These are phyloP conservation scores for Panicum hallii DNA, from an alignment of 202 grass and related monocot genomes.

Conservation along the genomic window DNA sequence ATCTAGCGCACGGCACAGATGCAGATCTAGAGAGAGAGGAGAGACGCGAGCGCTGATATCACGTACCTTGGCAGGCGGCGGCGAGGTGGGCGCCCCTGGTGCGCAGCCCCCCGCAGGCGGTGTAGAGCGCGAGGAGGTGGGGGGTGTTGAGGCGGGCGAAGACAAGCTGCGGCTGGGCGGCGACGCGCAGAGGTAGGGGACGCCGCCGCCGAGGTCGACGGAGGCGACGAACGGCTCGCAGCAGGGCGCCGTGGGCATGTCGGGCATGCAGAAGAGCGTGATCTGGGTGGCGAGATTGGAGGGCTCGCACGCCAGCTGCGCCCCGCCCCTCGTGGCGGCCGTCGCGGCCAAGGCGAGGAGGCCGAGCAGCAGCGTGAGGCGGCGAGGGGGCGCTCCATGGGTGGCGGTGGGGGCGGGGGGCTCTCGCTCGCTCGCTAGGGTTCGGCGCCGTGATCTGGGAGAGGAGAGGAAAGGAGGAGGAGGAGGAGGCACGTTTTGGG, in stretches of 20 bases:
- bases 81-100: conserved; percentile 48
- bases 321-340: not conserved
- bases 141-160: conserved; percentile 60
- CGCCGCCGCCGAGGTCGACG: conserved; percentile 60
- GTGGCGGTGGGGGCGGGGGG: not conserved
- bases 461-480: too few relatives aligned
- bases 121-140: conserved; percentile 61
- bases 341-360: conserved; percentile 14
- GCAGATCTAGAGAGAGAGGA: not conserved
- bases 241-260: conserved; percentile 64
- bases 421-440: conserved; percentile 24
- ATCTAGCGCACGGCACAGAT: not conserved
- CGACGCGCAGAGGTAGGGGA: conserved; percentile 67
- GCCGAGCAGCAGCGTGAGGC: conserved; percentile 33
- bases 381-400: conserved; percentile 39
- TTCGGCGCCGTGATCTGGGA: not conserved
- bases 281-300: conserved; percentile 54
- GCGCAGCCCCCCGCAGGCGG: conserved; percentile 52
- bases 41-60: not conserved
- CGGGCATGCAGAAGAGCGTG: conserved; percentile 51
- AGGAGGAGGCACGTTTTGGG: too few relatives aligned
- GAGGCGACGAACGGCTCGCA: conserved; percentile 60
- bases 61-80: conserved; percentile 50
- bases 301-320: conserved; percentile 47
- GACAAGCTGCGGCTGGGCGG: conserved; percentile 48